Percentiles rank a stretch among this genome's conserved stretches.
These are phyloP conservation scores for Ophiocordyceps unilateralis DNA, from an alignment of 2,329 filamentous ascomycete genomes.

Conservation along the genomic window DNA sequence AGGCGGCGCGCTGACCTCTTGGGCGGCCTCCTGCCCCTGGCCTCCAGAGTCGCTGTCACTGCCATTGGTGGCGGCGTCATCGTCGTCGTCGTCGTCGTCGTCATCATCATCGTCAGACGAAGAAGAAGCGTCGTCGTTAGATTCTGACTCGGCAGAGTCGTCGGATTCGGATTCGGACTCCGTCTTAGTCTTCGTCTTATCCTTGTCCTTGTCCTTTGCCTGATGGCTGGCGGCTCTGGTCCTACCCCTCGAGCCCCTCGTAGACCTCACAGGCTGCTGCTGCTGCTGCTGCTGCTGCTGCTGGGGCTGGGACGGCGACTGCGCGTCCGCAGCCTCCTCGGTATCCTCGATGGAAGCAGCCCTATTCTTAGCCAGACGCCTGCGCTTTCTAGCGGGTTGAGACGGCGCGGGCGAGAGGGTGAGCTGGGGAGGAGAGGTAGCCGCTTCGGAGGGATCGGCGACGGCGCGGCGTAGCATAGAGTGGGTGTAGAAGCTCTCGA, in stretches of 20 bases:
- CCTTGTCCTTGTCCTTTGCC: constrained; percentile 16
- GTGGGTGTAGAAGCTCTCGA: constrained; percentile 23
- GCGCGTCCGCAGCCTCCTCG: constrained; percentile 24
- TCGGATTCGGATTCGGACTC: constrained; percentile 1
- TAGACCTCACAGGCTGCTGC: constrained; percentile 13
- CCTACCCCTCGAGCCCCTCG: constrained; percentile 24
- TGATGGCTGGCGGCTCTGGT: constrained; percentile 24
- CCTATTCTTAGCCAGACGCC: constrained; percentile 18
- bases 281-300: constrained; percentile 9
- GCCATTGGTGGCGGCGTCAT: constrained; percentile 18
- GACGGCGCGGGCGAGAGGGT: constrained; percentile 19
- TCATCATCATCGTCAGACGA: constrained; percentile 17
- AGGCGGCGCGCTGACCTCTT: constrained; percentile 20
- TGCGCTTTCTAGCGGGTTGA: constrained; percentile 24
- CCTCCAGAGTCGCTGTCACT: constrained; percentile 16
- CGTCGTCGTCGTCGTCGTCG: constrained; percentile 20
- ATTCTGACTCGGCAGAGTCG: neutral
- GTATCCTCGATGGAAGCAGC: constrained; percentile 30
- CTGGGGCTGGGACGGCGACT: constrained; percentile 9
- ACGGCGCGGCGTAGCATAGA: constrained; percentile 27
- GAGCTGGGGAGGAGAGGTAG: constrained; percentile 26
- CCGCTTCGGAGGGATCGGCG: constrained; percentile 28
- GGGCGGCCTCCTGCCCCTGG: constrained; percentile 16
- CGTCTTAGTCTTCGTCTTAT: constrained; percentile 14
- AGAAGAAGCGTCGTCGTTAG: neutral